phyloP scores from a whole-genome alignment of 805 yeast species.

The Candida golubevii region DNA sequence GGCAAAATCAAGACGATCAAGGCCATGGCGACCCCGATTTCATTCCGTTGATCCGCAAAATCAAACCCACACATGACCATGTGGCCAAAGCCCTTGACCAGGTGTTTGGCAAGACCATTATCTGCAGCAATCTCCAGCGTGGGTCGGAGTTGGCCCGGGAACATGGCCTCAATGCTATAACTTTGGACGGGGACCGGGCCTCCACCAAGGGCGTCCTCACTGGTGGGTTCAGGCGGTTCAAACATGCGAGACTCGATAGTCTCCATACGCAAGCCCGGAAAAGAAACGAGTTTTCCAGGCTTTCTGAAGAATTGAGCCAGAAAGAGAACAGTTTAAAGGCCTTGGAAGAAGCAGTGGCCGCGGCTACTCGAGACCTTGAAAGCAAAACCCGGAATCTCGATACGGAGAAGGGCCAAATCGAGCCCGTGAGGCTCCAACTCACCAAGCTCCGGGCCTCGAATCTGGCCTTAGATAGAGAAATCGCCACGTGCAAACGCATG shows the following conservation, averaged over 20 bases:
- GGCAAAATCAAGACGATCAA: constrained; percentile 38
- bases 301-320: constrained; percentile 34
- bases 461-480: constrained; percentile 41
- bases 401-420: constrained; percentile 35
- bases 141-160: constrained; percentile 65
- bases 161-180: constrained; percentile 67
- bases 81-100: constrained; percentile 68
- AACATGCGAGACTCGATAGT: constrained; percentile 64
- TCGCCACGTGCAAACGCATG: constrained; percentile 28
- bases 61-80: constrained; percentile 51
- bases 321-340: constrained; percentile 35
- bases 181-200: constrained; percentile 88
- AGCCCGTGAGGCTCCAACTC: constrained; percentile 40
- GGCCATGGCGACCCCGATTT: constrained; percentile 33
- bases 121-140: constrained; percentile 61
- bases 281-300: constrained; percentile 34
- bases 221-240: constrained; percentile 81
- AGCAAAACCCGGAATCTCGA: constrained; percentile 40
- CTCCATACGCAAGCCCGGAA: constrained; percentile 54
- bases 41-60: constrained; percentile 74
- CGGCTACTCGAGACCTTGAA: constrained; percentile 42
- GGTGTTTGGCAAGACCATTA: constrained; percentile 77
- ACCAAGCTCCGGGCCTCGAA: constrained; percentile 40
- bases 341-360: constrained; percentile 51
- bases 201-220: constrained; percentile 79